A percentile compares a stretch with the other conserved stretches of the same genome.
phyloP scores from a whole-genome alignment of 805 yeast genomes.

The Citeromyces matritensis region DNA sequence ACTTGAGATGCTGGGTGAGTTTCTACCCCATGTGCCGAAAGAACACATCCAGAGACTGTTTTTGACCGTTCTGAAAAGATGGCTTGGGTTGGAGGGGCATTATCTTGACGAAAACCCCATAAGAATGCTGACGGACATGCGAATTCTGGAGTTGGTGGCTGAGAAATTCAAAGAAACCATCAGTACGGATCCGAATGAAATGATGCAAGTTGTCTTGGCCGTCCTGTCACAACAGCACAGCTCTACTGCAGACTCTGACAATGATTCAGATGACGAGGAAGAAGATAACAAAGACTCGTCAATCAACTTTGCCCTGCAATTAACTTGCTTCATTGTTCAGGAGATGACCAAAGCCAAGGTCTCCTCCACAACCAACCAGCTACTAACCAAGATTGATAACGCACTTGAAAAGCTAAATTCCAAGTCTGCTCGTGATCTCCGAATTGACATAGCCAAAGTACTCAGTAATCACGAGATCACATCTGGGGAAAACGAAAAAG shows the following conservation, averaged over 20 bases:
- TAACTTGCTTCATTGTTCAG: conserved; percentile 19
- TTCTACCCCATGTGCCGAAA: conserved; percentile 36
- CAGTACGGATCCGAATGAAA: conserved; percentile 39
- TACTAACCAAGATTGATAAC: conserved; percentile 6
- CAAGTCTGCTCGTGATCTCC: conserved; percentile 12
- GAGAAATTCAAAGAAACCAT: conserved; percentile 40
- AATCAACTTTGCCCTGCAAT: conserved; percentile 18
- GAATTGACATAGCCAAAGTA: conserved; percentile 12
- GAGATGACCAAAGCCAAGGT: conserved; percentile 8
- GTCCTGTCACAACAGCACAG: conserved; percentile 16
- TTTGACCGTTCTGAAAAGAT: conserved; percentile 34
- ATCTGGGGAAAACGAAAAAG: conserved; percentile 12
- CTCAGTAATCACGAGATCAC: conserved; percentile 14
- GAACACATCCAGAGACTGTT: conserved; percentile 30
- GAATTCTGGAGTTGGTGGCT: conserved; percentile 48
- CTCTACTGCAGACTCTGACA: conserved; percentile 9
- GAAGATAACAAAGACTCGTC: conserved; percentile 15
- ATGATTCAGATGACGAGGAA: conserved; percentile 21
- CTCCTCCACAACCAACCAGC: conserved; percentile 1
- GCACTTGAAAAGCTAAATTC: conserved; percentile 3
- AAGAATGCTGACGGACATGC: conserved; percentile 38
- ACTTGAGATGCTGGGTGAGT: conserved; percentile 20
- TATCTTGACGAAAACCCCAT: conserved; percentile 30
- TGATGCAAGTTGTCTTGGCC: conserved; percentile 31
- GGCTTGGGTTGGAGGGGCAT: conserved; percentile 25